These are phyloP conservation scores for Sextonia rubra DNA, from an alignment of 164 flowering plant species.

Conservation along the genomic window DNA sequence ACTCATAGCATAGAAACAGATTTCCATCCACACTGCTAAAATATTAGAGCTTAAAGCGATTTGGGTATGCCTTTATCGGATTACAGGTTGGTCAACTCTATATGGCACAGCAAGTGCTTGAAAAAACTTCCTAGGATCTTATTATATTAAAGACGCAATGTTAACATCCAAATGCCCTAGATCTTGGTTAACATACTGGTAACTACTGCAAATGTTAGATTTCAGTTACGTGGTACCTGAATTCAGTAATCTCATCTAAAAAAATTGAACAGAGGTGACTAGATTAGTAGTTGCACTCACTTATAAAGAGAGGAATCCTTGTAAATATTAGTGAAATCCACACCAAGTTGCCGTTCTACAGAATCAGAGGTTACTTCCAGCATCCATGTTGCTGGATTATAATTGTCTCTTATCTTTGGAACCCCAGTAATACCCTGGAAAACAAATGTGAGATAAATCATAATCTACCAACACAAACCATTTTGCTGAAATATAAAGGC, in stretches of 20 bases:
- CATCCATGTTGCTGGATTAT: conserved; percentile 90
- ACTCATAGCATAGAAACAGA: too few relatives aligned
- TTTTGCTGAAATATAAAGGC: background rate
- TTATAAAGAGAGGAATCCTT: conserved; percentile 34
- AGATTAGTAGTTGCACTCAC: conserved; percentile 33
- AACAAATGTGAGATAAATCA: background rate
- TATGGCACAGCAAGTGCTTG: too few relatives aligned
- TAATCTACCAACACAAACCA: background rate
- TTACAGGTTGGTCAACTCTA: too few relatives aligned
- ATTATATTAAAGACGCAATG: too few relatives aligned
- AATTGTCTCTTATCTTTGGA: conserved; percentile 54
- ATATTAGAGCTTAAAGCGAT: too few relatives aligned
- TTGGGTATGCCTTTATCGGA: too few relatives aligned
- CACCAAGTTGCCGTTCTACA: conserved; percentile 49
- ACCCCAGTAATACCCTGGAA: conserved; percentile 54
- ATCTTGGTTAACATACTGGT: too few relatives aligned
- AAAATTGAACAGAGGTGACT: background rate
- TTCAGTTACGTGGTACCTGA: background rate
- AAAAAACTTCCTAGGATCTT: too few relatives aligned
- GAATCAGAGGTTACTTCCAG: conserved; percentile 65
- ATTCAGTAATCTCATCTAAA: background rate
- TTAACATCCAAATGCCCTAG: too few relatives aligned
- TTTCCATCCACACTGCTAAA: too few relatives aligned
- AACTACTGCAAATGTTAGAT: too few relatives aligned
- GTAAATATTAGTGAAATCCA: conserved; percentile 60